These are phyloP conservation scores for Ganoderma sp. DNA, from an alignment of 1,284 basidiomycete genomes.

Conservation along the genomic window DNA sequence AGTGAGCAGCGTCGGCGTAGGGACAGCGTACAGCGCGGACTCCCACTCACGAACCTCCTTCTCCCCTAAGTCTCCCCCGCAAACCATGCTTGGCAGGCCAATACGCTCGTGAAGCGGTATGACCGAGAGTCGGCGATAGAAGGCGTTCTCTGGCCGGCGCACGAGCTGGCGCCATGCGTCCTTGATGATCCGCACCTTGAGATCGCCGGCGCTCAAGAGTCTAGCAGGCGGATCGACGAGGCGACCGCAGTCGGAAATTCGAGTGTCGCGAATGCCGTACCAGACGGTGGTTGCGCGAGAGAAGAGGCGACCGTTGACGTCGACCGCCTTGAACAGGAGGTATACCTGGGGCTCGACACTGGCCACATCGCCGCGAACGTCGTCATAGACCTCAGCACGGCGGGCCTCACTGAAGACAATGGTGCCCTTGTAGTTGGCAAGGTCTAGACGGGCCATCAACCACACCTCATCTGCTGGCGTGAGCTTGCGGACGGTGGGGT, in stretches of 20 bases:
- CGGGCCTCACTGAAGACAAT: background rate
- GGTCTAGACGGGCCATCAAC: background rate
- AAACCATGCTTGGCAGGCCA: constrained; percentile 9
- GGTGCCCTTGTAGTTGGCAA: background rate
- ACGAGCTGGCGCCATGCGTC: constrained; percentile 27
- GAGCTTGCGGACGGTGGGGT: constrained; percentile 7
- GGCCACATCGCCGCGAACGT: background rate
- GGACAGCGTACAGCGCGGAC: background rate
- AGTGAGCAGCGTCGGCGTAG: background rate
- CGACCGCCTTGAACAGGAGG: constrained; percentile 17
- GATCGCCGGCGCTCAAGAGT: too few species aligned
- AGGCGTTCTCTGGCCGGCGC: constrained; percentile 10
- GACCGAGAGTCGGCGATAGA: constrained; percentile 19
- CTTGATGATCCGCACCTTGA: constrained; percentile 22
- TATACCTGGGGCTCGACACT: background rate
- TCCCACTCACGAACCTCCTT: constrained; percentile 17
- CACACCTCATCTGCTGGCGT: background rate
- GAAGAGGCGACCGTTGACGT: constrained; percentile 26
- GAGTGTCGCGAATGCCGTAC: background rate
- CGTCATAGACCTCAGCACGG: too few species aligned
- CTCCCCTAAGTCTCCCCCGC: constrained; percentile 20
- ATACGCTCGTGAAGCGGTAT: background rate
- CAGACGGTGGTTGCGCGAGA: constrained; percentile 23
- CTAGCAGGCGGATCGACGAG: background rate
- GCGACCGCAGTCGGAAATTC: background rate